These are phyloP conservation scores for Phycomyces blakesleeanus DNA, from an alignment of 192 early-diverging fungal genomes.

Conservation along the genomic window DNA sequence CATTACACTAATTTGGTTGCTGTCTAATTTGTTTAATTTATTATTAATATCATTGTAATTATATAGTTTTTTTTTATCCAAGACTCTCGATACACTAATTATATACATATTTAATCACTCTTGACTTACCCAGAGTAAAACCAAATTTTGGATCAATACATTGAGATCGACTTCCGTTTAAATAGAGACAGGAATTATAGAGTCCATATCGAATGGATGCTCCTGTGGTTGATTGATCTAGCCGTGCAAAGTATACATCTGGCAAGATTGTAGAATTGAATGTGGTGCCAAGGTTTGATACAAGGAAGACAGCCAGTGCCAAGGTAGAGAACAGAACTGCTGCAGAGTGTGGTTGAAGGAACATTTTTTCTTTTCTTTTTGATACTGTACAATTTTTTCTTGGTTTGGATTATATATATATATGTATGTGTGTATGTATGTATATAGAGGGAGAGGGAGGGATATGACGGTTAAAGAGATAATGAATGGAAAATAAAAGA, in stretches of 20 bases:
- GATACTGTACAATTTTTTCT: no score
- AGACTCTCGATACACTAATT: not conserved
- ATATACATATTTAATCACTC: no score
- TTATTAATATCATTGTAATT: not conserved
- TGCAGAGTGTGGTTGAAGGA: not conserved
- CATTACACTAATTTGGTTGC: no score
- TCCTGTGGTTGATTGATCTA: conserved; percentile 4
- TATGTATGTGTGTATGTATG: no score
- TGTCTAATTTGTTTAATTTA: no score
- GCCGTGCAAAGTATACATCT: conserved; percentile 11
- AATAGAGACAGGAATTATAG: conserved; percentile 19
- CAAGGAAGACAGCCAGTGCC: conserved; percentile 10
- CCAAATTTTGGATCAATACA: conserved; percentile 1
- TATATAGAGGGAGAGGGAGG: no score
- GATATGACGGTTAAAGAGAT: no score
- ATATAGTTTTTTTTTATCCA: not conserved
- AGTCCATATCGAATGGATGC: conserved; percentile 24
- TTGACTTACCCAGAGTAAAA: not conserved
- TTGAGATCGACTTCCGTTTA: not conserved
- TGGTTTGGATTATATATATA: no score
- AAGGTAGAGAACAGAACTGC: conserved; percentile 8
- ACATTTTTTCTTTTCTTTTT: no score
- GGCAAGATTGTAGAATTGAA: conserved; percentile 26
- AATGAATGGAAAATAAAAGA: no score
- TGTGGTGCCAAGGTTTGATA: conserved; percentile 26